Evolutionary conservation across 2,329 filamentous ascomycete genomes (phyloP).

Genomic region (Pseudogymnoascus sp.): DNA sequence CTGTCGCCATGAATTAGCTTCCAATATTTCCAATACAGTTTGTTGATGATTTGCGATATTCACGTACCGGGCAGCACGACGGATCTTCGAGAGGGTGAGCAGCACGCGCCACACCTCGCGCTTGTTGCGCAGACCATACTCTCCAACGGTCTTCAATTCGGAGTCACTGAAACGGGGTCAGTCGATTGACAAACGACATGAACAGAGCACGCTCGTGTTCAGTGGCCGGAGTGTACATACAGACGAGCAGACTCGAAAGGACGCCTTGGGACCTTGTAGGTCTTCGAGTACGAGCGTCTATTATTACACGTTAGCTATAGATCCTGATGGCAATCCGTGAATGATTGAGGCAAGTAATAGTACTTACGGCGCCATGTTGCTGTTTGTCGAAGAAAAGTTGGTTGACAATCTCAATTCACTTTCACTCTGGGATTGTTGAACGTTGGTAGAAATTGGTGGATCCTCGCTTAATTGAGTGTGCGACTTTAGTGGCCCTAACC

Average conservation of each 20-base stretch:
- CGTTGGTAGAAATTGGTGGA: constrained; percentile 12
- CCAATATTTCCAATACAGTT: constrained; percentile 11
- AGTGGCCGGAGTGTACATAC: constrained; percentile 92
- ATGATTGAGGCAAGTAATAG: background rate
- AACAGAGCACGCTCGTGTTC: constrained; percentile 97
- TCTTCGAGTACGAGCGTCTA: constrained; percentile 84
- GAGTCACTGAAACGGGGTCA: constrained; percentile 76
- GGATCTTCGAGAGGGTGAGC: constrained; percentile 99
- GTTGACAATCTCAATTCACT: constrained; percentile 15
- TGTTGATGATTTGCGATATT: background rate
- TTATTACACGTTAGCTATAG: background rate
- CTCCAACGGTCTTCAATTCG: constrained; percentile 98
- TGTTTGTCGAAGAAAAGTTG: constrained; percentile 10
- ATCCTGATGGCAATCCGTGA: background rate
- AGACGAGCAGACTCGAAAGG: constrained; percentile 96
- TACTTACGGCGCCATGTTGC: constrained; percentile 38
- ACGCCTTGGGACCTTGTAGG: constrained; percentile 96
- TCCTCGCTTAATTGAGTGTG: constrained; percentile 10
- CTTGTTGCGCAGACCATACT: constrained; percentile 99
- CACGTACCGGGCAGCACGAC: constrained; percentile 97
- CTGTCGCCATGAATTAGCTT: constrained; percentile 38
- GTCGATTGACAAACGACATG: constrained; percentile 75
- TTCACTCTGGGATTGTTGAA: constrained; percentile 5
- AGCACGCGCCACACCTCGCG: constrained; percentile 99
- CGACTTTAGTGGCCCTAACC: constrained; percentile 11